Evolutionary conservation across 2,329 filamentous ascomycete species (phyloP).

Genomic region (Purpureocillium takamizusanense): DNA sequence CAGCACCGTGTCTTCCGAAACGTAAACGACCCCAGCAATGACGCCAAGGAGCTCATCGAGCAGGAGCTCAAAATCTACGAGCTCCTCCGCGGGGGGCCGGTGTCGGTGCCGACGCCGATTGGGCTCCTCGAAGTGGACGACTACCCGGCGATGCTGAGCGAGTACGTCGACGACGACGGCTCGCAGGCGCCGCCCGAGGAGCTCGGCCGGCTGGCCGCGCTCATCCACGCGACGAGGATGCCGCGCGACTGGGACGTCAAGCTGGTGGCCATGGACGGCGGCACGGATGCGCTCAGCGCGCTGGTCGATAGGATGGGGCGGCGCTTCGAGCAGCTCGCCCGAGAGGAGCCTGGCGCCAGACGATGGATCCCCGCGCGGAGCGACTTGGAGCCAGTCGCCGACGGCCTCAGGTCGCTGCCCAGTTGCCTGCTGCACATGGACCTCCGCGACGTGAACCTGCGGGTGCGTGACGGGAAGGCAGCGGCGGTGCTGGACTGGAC

Average conservation of each 20-base stretch:
- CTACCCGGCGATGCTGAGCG: conserved; percentile 9
- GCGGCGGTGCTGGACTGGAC: conserved; percentile 11
- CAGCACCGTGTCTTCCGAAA: conserved; percentile 7
- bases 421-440: conserved; percentile 10
- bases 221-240: conserved; percentile 5
- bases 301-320: conserved; percentile 7
- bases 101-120: conserved; percentile 4
- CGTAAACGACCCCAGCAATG: conserved; percentile 8
- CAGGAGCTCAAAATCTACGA: conserved; percentile 7
- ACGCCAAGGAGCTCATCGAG: conserved; percentile 6
- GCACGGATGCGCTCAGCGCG: background rate
- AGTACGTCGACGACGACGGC: conserved; percentile 6
- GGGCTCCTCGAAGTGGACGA: conserved; percentile 5
- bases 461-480: conserved; percentile 1
- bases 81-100: conserved; percentile 4
- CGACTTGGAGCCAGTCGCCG: conserved; percentile 3
- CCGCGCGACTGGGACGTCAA: conserved; percentile 3
- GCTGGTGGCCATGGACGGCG: conserved; percentile 8
- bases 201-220: conserved; percentile 6
- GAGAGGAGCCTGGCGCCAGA: conserved; percentile 2
- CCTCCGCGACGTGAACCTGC: conserved; percentile 8
- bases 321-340: conserved; percentile 5
- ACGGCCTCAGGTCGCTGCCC: conserved; percentile 1
- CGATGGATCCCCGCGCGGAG: conserved; percentile 2
- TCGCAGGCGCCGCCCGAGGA: conserved; percentile 1